Evolutionary conservation across 2,329 filamentous ascomycete genomes (phyloP).

Genomic region (Grosmannia serpens): DNA sequence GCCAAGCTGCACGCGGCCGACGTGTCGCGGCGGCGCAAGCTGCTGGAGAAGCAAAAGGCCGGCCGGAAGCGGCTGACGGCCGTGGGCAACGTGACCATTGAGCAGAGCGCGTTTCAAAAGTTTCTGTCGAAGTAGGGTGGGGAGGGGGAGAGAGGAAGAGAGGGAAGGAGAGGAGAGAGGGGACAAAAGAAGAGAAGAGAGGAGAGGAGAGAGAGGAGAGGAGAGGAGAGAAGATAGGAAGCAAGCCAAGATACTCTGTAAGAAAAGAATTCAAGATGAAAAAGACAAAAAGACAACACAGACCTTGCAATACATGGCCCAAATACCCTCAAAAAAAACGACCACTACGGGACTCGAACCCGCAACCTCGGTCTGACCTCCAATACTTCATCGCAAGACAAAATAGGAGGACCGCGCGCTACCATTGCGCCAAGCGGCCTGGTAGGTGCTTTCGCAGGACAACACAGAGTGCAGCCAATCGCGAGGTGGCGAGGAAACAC

Average conservation of each 20-base stretch:
- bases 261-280: too few species aligned
- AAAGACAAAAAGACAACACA: neutral
- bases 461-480: conserved; percentile 10
- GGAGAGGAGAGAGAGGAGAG: too few species aligned
- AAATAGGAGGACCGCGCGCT: conserved; percentile 18
- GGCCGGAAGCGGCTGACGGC: conserved; percentile 77
- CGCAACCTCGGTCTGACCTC: conserved; percentile 16
- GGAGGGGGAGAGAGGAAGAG: neutral
- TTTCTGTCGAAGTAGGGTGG: conserved; percentile 60
- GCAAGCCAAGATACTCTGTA: too few species aligned
- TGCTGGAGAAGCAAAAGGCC: conserved; percentile 94
- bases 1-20: conserved; percentile 90
- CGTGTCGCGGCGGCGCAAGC: conserved; percentile 67
- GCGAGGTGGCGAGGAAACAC: conserved; percentile 6
- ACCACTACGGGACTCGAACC: conserved; percentile 17
- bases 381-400: conserved; percentile 7
- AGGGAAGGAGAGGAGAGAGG: neutral
- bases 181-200: too few species aligned
- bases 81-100: conserved; percentile 88
- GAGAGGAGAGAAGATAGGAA: too few species aligned
- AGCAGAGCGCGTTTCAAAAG: conserved; percentile 88
- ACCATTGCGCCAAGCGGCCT: conserved; percentile 17
- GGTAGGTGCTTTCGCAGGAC: neutral
- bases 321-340: conserved; percentile 5
- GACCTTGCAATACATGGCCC: neutral